Evolutionary conservation across 768 basidiomycete genomes (phyloP).

Genomic region (Cantharellus cinnabarinus): DNA sequence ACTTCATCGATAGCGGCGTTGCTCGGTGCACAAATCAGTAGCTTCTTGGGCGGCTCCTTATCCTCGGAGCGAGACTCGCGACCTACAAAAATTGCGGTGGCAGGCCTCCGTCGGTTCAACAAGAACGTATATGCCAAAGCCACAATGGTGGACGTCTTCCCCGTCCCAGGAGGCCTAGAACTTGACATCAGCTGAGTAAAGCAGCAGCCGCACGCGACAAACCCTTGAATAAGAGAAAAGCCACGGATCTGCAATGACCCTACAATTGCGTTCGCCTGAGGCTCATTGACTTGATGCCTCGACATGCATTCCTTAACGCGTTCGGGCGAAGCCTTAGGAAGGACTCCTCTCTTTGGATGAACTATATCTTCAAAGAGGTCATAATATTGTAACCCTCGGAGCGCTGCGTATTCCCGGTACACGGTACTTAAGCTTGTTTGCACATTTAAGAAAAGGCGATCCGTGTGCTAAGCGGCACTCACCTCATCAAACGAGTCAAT

Average conservation of each 20-base stretch:
- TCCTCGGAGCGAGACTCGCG: constrained; percentile 21
- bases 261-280: constrained; percentile 78
- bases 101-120: constrained; percentile 30
- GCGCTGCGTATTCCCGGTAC: constrained; percentile 78
- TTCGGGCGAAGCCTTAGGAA: constrained; percentile 9
- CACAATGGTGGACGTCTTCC: constrained; percentile 95
- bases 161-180: constrained; percentile 86
- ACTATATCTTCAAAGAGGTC: constrained; percentile 56
- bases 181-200: background rate
- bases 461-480: constrained; percentile 11
- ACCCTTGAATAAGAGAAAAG: constrained; percentile 93
- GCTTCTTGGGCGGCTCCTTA: constrained; percentile 36
- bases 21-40: constrained; percentile 89
- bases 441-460: background rate
- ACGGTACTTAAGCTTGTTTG: constrained; percentile 60
- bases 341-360: constrained; percentile 34
- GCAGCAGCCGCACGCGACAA: constrained; percentile 9
- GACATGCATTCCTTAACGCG: constrained; percentile 41
- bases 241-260: constrained; percentile 51
- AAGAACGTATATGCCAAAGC: constrained; percentile 76
- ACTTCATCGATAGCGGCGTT: constrained; percentile 98
- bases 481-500: constrained; percentile 71
- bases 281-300: constrained; percentile 65
- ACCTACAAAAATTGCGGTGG: constrained; percentile 32
- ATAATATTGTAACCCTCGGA: constrained; percentile 65